Conservation (phyloP, 176 grass and related monocot species). For the Rhynchospora breviuscula region DNA sequence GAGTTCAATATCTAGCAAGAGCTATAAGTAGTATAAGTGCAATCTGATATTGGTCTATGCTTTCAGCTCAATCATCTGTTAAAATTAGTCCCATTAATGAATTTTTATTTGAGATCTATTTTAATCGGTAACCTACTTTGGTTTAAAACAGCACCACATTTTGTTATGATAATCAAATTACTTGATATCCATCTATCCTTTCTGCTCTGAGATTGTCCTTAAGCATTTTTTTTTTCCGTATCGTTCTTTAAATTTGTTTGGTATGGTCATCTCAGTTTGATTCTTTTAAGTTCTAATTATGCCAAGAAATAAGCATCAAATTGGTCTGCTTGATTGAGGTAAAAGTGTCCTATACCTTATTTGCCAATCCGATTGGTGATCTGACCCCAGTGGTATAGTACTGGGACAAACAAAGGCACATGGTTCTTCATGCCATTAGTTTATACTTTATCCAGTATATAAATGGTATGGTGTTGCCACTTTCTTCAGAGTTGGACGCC, state of each 20-base stretch:
- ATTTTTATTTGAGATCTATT: not conserved
- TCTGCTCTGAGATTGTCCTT: not conserved
- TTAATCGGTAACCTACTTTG: not conserved
- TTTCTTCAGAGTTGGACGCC: not conserved
- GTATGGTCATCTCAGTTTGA: not conserved
- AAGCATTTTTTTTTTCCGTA: not conserved
- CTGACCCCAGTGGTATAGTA: not conserved
- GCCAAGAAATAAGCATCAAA: not conserved
- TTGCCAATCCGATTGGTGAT: not conserved
- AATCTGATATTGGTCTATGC: not conserved
- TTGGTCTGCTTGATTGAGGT: slow-evolving; percentile 3
- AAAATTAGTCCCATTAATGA: not conserved
- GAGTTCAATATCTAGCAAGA: not conserved
- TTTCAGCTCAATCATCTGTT: not conserved
- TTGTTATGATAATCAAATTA: not conserved
- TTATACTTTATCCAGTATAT: not conserved
- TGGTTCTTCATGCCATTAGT: not conserved
- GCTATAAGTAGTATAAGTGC: not conserved
- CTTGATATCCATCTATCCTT: not conserved
- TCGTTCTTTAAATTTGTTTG: not conserved
- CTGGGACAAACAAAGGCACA: not conserved
- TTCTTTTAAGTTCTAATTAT: not conserved
- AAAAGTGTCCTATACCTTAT: not conserved
- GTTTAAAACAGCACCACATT: not conserved
- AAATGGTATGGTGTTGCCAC: not conserved